Conservation (phyloP, 768 basidiomycete genomes). For the Lyophyllum shimeji region DNA sequence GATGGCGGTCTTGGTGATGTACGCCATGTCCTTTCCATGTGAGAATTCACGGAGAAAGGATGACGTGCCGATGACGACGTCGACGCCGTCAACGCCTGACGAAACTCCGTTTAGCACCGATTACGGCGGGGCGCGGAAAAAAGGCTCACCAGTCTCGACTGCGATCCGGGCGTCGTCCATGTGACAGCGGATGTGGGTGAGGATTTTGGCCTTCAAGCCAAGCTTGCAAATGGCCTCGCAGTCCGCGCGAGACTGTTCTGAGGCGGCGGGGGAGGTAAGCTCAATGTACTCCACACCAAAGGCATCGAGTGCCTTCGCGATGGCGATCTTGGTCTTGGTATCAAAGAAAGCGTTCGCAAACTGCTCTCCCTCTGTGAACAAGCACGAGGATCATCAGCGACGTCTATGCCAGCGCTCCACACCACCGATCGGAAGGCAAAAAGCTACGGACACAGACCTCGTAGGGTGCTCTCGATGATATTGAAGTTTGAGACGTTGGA, state of each 20-base stretch:
- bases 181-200: slow-evolving; percentile 98
- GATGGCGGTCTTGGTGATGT: slow-evolving; percentile 98
- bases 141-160: slow-evolving; percentile 84
- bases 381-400: background rate
- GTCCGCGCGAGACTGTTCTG: slow-evolving; percentile 89
- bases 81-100: slow-evolving; percentile 95
- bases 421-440: slow-evolving; percentile 8
- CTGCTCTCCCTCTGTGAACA: slow-evolving; percentile 88
- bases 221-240: slow-evolving; percentile 99
- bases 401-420: background rate
- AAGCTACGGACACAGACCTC: slow-evolving; percentile 56
- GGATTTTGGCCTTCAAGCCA: slow-evolving; percentile 92
- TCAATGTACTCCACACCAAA: slow-evolving; percentile 99
- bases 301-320: slow-evolving; percentile 95
- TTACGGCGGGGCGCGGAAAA: background rate
- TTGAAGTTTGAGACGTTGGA: slow-evolving; percentile 92
- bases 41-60: slow-evolving; percentile 99
- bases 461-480: slow-evolving; percentile 95
- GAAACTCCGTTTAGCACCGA: slow-evolving; percentile 5
- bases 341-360: slow-evolving; percentile 99
- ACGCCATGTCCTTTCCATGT: slow-evolving; percentile 99
- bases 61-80: slow-evolving; percentile 98
- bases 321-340: slow-evolving; percentile 99
- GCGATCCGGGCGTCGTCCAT: slow-evolving; percentile 99
- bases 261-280: slow-evolving; percentile 96